Evolutionary conservation across 129 eudicot genomes (phyloP).

Genomic region (Flaveria bidentis): DNA sequence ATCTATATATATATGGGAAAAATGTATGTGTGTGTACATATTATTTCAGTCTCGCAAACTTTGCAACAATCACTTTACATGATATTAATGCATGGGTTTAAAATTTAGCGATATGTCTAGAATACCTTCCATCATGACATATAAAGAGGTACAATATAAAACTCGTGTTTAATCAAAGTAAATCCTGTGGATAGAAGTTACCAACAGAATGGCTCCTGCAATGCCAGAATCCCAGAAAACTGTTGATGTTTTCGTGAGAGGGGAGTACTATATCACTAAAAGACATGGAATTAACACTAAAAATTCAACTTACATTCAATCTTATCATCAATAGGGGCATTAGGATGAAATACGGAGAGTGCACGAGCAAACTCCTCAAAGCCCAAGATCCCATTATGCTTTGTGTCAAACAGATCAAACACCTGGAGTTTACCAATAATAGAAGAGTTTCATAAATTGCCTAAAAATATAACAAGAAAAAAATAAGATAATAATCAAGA

Average conservation of each 20-base stretch:
- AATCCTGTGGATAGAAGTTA: neutral
- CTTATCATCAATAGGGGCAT: constrained; percentile 92
- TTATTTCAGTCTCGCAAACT: constrained; percentile 1
- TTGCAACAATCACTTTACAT: constrained; percentile 7
- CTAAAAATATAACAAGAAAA: neutral
- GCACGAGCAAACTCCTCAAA: constrained; percentile 96
- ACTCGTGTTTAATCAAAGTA: neutral
- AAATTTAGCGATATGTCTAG: neutral
- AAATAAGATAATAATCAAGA: neutral
- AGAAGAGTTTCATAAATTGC: constrained; percentile 1
- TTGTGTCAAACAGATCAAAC: constrained; percentile 91
- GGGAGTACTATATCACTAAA: neutral
- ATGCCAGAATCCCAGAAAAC: neutral
- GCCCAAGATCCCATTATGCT: constrained; percentile 83
- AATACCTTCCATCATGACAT: constrained; percentile 4
- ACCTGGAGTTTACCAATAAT: constrained; percentile 45
- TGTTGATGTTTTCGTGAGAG: neutral
- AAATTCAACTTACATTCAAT: constrained; percentile 66
- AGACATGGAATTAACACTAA: neutral
- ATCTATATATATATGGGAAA: neutral
- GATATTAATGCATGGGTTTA: constrained; percentile 3
- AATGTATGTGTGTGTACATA: neutral
- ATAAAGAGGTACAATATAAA: neutral
- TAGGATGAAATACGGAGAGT: constrained; percentile 92
- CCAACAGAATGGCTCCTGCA: neutral